phyloP scores from a whole-genome alignment of 768 basidiomycete genomes.

The Kwoniella sp. region DNA sequence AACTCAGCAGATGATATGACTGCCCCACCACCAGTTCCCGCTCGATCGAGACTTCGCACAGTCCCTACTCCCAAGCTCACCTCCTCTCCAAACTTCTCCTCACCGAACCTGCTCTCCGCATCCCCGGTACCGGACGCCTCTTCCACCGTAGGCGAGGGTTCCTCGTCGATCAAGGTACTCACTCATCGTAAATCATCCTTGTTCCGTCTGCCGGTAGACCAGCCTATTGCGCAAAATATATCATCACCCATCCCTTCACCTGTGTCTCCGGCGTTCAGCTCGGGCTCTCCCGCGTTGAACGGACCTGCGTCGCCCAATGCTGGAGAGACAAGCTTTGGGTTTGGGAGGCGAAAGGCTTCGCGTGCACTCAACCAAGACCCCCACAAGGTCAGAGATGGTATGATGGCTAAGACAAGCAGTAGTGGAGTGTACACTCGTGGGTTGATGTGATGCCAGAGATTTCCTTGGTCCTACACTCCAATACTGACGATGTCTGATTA shows the following conservation, averaged over 20 bases:
- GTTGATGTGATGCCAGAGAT: conserved; percentile 10
- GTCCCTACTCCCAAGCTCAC: conserved; percentile 2
- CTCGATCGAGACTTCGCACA: conserved; percentile 20
- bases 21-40: conserved; percentile 23
- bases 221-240: conserved; percentile 1
- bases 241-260: conserved; percentile 10
- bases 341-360: conserved; percentile 11
- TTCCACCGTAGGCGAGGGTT: neutral
- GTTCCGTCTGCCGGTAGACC: conserved; percentile 21
- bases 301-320: conserved; percentile 1
- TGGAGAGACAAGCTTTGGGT: conserved; percentile 6
- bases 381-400: conserved; percentile 24
- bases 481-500: too few species aligned
- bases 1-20: conserved; percentile 10
- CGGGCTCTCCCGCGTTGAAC: neutral
- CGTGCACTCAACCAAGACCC: conserved; percentile 21
- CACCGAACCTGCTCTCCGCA: neutral
- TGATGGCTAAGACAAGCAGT: conserved; percentile 8
- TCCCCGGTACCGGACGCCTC: neutral
- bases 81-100: neutral
- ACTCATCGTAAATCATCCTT: conserved; percentile 12
- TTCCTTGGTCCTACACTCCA: too few species aligned
- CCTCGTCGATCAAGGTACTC: conserved; percentile 8
- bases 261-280: neutral
- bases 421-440: conserved; percentile 35